Conservation (phyloP, 2,329 filamentous ascomycete genomes). For the Talaromyces verruculosus region DNA sequence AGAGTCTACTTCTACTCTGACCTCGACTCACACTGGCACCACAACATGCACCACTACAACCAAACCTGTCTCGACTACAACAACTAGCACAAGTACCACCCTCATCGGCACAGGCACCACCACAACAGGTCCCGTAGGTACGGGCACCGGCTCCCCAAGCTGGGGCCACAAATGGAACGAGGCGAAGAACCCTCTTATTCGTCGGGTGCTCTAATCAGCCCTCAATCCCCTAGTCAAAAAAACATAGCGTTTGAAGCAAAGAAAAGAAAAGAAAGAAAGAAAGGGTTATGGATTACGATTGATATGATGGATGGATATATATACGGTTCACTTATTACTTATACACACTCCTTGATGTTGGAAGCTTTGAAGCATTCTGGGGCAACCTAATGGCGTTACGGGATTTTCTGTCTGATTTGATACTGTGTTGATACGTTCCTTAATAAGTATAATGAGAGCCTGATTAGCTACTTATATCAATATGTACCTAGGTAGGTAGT, state of each 20-base stretch:
- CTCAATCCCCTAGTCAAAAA: neutral
- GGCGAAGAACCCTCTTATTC: constrained; percentile 11
- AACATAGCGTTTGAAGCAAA: neutral
- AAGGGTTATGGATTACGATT: constrained; percentile 1
- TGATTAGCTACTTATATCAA: neutral
- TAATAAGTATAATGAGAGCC: neutral
- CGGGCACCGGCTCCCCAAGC: constrained; percentile 5
- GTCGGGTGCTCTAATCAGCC: neutral
- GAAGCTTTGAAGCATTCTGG: neutral
- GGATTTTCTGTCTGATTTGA: neutral
- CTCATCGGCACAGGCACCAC: neutral
- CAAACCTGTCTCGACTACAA: neutral
- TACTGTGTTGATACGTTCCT: neutral
- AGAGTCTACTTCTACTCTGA: constrained; percentile 1
- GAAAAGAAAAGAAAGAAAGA: neutral
- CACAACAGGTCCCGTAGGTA: constrained; percentile 1
- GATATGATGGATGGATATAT: neutral
- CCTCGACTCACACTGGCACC: neutral
- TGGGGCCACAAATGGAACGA: constrained; percentile 12
- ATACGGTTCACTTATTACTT: neutral
- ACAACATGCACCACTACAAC: neutral
- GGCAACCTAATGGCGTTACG: neutral
- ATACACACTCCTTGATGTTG: neutral
- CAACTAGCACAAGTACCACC: neutral
- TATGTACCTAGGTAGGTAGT: neutral